phyloP scores from a whole-genome alignment of 306 rosid genomes.

The Begonia loranthoides region DNA sequence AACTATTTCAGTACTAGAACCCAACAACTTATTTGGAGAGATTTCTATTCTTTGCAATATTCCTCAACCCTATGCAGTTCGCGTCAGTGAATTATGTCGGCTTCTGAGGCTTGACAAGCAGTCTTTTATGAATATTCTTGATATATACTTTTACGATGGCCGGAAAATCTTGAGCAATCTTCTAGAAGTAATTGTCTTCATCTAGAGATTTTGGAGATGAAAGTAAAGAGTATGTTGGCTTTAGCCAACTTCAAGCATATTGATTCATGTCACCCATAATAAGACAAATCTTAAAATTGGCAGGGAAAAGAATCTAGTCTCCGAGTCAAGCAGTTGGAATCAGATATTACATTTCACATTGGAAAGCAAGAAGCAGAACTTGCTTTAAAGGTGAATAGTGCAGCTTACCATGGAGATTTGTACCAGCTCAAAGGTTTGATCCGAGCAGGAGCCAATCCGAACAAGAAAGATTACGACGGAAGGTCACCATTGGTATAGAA shows the following conservation, averaged over 20 bases:
- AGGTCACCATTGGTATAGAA: constrained; percentile 80
- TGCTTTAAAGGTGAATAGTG: constrained; percentile 78
- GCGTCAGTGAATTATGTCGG: constrained; percentile 74
- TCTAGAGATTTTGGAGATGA: background rate
- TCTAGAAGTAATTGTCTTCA: constrained; percentile 45
- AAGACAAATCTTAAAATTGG: constrained; percentile 7
- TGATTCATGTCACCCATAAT: background rate
- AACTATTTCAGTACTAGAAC: constrained; percentile 41
- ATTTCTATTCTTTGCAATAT: constrained; percentile 89
- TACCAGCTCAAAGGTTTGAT: constrained; percentile 60
- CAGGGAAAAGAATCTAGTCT: constrained; percentile 51
- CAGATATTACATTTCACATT: constrained; percentile 83
- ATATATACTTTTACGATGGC: constrained; percentile 79
- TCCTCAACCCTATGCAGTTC: constrained; percentile 84
- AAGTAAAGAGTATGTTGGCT: too few species aligned
- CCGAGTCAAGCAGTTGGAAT: constrained; percentile 66
- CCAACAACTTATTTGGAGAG: constrained; percentile 66
- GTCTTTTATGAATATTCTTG: constrained; percentile 73
- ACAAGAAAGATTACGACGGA: constrained; percentile 91
- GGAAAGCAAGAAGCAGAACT: constrained; percentile 93
- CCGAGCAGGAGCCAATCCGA: constrained; percentile 91
- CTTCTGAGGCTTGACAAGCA: constrained; percentile 88
- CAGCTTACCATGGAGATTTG: constrained; percentile 71
- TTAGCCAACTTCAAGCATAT: background rate
- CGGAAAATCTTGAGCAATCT: constrained; percentile 84